These are phyloP conservation scores for Aspergillus indologenus DNA, from an alignment of 495 filamentous ascomycete species.

Conservation along the genomic window DNA sequence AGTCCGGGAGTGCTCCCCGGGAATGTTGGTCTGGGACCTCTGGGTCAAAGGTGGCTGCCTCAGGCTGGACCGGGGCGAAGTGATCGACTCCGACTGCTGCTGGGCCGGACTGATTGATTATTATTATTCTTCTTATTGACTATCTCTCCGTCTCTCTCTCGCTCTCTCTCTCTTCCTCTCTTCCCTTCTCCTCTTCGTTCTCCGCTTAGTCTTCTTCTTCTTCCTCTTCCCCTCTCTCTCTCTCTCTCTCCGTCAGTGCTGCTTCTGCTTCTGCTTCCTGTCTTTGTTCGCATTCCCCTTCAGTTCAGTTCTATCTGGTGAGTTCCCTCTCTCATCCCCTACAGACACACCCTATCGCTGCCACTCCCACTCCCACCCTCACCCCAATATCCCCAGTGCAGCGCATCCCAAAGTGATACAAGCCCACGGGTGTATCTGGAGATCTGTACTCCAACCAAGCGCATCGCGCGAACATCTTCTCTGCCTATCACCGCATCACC, in stretches of 20 bases:
- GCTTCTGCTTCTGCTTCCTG: conserved; percentile 7
- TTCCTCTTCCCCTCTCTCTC: conserved; percentile 11
- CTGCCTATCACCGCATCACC: too few species aligned
- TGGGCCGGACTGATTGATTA: not conserved
- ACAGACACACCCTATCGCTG: too few species aligned
- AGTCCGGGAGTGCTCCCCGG: too few species aligned
- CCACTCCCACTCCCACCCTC: too few species aligned
- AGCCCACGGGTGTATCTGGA: not conserved
- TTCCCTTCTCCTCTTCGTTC: conserved; percentile 12
- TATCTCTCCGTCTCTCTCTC: conserved; percentile 1
- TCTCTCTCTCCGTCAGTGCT: not conserved
- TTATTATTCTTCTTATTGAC: conserved; percentile 1
- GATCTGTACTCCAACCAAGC: not conserved
- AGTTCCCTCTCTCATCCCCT: not conserved
- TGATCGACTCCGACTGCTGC: not conserved
- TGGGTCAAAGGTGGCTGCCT: not conserved
- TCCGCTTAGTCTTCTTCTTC: conserved; percentile 4
- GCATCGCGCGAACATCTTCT: too few species aligned
- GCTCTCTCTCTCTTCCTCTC: not conserved
- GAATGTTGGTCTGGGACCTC: too few species aligned
- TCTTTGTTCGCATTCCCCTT: conserved; percentile 7
- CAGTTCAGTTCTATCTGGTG: not conserved
- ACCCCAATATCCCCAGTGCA: too few species aligned
- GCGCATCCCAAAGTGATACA: not conserved
- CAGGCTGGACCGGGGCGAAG: not conserved